Conservation (phyloP, 2,329 filamentous ascomycete species). For the Madurella fahalii region DNA sequence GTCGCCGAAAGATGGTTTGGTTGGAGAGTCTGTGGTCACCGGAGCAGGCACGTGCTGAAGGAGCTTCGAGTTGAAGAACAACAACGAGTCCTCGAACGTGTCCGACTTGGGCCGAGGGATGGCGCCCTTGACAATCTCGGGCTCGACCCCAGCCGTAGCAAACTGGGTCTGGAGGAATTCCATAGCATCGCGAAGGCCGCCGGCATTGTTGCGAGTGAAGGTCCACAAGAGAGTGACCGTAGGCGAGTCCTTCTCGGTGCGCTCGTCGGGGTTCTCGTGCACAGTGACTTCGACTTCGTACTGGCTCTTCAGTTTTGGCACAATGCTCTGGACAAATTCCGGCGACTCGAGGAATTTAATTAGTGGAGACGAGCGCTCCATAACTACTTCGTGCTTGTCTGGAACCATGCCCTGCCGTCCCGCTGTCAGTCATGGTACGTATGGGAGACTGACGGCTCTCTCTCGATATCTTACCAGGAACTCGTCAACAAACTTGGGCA, state of each 20-base stretch:
- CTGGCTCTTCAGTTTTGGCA: constrained; percentile 80
- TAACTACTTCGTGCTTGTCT: constrained; percentile 86
- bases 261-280: constrained; percentile 58
- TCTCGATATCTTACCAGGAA: constrained; percentile 62
- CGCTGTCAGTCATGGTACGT: constrained; percentile 6
- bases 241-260: constrained; percentile 53
- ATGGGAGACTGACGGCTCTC: background rate
- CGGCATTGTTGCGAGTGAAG: constrained; percentile 96
- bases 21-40: constrained; percentile 80
- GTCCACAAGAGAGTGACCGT: constrained; percentile 66
- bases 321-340: constrained; percentile 75
- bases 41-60: constrained; percentile 85
- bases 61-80: constrained; percentile 95
- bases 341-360: constrained; percentile 77
- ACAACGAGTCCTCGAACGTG: constrained; percentile 94
- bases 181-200: constrained; percentile 90
- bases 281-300: constrained; percentile 86
- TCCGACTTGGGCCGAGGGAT: constrained; percentile 98
- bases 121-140: constrained; percentile 82
- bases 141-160: constrained; percentile 83
- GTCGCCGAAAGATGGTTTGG: constrained; percentile 77
- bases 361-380: constrained; percentile 71
- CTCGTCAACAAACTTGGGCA: constrained; percentile 92
- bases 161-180: constrained; percentile 87
- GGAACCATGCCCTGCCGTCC: constrained; percentile 79